Evolutionary conservation across 2,329 filamentous ascomycete species (phyloP).

Genomic region (Grosmannia huntii): DNA sequence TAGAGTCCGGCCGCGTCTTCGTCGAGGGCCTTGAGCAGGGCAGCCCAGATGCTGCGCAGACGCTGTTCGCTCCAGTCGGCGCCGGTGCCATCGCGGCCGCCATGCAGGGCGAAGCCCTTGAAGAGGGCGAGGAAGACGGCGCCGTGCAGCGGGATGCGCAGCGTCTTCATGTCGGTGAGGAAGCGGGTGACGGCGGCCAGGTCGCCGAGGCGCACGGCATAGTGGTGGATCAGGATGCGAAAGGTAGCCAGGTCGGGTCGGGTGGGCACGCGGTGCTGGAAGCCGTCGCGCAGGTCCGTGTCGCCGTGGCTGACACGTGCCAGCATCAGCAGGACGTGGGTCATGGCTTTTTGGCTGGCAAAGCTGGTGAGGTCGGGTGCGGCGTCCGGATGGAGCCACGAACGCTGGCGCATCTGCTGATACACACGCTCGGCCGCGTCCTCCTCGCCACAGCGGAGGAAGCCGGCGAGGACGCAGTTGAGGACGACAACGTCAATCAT

Average conservation of each 20-base stretch:
- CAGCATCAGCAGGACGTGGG: constrained; percentile 44
- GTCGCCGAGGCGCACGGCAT: constrained; percentile 55
- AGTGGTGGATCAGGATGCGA: constrained; percentile 64
- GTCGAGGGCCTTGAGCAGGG: constrained; percentile 46
- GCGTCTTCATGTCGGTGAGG: constrained; percentile 67
- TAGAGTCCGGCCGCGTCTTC: constrained; percentile 31
- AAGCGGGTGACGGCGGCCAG: constrained; percentile 57
- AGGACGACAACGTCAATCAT: constrained; percentile 78
- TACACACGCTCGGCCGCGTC: constrained; percentile 71
- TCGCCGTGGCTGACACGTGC: constrained; percentile 39
- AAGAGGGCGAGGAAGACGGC: constrained; percentile 71
- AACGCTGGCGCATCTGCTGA: constrained; percentile 62
- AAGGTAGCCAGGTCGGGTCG: constrained; percentile 70
- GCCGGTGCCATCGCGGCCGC: constrained; percentile 40
- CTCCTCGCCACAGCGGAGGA: constrained; percentile 66
- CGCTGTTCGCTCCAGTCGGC: constrained; percentile 60
- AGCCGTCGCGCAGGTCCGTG: constrained; percentile 35
- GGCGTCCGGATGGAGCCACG: too few relatives aligned
- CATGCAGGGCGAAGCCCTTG: constrained; percentile 67
- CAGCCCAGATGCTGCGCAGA: constrained; percentile 55
- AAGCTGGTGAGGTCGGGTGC: constrained; percentile 23
- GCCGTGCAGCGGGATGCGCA: constrained; percentile 56
- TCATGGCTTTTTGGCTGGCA: constrained; percentile 35
- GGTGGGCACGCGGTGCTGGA: constrained; percentile 53
- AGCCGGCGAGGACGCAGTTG: constrained; percentile 72